Evolutionary conservation across 768 basidiomycete genomes (phyloP).

Genomic region (Leccinum longicurvipes): DNA sequence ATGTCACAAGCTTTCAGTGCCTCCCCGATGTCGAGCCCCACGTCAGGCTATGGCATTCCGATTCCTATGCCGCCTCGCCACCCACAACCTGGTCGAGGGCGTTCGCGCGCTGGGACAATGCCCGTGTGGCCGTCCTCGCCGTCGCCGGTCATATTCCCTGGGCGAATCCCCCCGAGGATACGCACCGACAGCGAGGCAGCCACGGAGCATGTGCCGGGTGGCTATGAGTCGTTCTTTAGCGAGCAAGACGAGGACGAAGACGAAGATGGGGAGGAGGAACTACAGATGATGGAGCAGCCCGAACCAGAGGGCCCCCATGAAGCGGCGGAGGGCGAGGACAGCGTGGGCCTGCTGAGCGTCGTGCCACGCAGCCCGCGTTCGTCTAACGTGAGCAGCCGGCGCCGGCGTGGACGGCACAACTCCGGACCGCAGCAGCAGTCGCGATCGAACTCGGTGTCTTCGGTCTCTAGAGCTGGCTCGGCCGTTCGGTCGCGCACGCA

Average conservation of each 20-base stretch:
- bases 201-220: slow-evolving; percentile 25
- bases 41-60: slow-evolving; percentile 30
- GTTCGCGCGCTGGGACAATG: slow-evolving; percentile 38
- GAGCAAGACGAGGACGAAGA: slow-evolving; percentile 34
- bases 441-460: slow-evolving; percentile 28
- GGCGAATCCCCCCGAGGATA: slow-evolving; percentile 22
- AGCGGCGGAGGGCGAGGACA: slow-evolving; percentile 61
- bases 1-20: slow-evolving; percentile 40
- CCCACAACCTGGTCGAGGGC: slow-evolving; percentile 37
- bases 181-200: slow-evolving; percentile 27
- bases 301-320: slow-evolving; percentile 54
- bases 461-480: slow-evolving; percentile 46
- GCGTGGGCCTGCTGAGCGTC: slow-evolving; percentile 51
- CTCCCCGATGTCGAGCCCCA: slow-evolving; percentile 38
- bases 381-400: slow-evolving; percentile 35
- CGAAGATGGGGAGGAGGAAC: slow-evolving; percentile 32
- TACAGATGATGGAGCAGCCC: slow-evolving; percentile 39
- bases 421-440: slow-evolving; percentile 36
- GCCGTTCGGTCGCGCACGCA: slow-evolving; percentile 61
- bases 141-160: slow-evolving; percentile 33
- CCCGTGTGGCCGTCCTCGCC: slow-evolving; percentile 36
- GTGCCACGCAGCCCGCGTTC: slow-evolving; percentile 51
- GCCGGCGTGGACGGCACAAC: slow-evolving; percentile 30
- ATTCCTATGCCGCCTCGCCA: slow-evolving; percentile 53
- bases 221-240: slow-evolving; percentile 31